phyloP scores from a whole-genome alignment of 129 eudicot genomes.

The Cynara cardunculus region DNA sequence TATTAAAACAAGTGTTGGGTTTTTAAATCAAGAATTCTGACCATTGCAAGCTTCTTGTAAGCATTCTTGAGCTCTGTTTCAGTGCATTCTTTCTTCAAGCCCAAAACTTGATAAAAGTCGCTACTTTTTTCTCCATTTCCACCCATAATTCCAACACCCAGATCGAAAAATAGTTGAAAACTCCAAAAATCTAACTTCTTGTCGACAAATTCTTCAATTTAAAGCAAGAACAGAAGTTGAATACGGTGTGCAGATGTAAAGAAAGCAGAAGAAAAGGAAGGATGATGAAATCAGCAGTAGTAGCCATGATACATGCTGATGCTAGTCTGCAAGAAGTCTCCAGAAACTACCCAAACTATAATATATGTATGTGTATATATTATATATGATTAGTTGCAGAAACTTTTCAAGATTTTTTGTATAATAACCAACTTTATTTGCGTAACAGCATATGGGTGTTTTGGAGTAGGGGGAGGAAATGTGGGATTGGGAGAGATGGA shows the following conservation, averaged over 20 bases:
- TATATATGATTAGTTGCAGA: constrained; percentile 12
- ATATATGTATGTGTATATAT: neutral
- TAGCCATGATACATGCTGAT: constrained; percentile 17
- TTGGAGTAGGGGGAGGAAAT: neutral
- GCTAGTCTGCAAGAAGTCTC: constrained; percentile 15
- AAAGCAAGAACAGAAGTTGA: neutral
- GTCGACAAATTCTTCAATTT: constrained; percentile 18
- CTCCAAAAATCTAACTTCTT: neutral
- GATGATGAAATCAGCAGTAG: neutral
- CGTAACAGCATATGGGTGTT: constrained; percentile 1
- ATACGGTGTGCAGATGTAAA: neutral
- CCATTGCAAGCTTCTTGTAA: constrained; percentile 95
- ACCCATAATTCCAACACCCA: constrained; percentile 41
- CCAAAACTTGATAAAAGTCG: constrained; percentile 70
- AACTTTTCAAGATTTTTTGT: neutral
- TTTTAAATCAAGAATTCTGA: constrained; percentile 19
- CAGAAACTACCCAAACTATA: constrained; percentile 3
- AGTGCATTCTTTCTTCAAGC: constrained; percentile 76
- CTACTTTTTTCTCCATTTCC: constrained; percentile 28
- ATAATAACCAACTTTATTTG: neutral
- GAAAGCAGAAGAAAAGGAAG: neutral
- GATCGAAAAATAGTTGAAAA: neutral
- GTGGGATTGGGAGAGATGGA: constrained; percentile 23
- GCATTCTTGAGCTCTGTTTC: constrained; percentile 62
- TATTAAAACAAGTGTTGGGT: neutral